Evolutionary conservation across 148 eudicot genomes (phyloP).

Genomic region (Arbutus unedo): DNA sequence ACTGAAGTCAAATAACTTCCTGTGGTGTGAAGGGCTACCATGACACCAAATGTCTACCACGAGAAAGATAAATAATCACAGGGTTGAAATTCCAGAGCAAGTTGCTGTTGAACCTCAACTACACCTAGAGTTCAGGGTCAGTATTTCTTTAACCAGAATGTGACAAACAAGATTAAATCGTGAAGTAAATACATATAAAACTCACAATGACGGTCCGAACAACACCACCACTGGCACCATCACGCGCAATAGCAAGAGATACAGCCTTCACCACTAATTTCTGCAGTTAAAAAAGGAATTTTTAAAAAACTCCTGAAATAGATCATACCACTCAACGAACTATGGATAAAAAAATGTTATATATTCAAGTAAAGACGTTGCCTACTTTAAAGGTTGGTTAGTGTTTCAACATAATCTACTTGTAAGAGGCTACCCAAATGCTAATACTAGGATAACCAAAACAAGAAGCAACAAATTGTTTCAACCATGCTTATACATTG

Average conservation of each 20-base stretch:
- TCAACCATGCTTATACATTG: neutral
- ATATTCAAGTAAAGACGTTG: neutral
- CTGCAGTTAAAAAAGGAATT: conserved; percentile 33
- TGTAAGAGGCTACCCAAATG: neutral
- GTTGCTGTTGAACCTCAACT: neutral
- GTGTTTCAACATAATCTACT: neutral
- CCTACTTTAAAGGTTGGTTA: neutral
- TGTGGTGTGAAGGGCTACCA: neutral
- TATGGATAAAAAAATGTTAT: neutral
- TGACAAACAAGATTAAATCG: neutral
- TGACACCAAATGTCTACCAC: neutral
- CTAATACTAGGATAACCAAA: neutral
- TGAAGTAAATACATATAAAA: neutral
- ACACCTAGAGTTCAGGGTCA: neutral
- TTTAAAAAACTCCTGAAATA: neutral
- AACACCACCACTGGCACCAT: conserved; percentile 98
- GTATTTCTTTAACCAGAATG: neutral
- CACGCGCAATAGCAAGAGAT: conserved; percentile 97
- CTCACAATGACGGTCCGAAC: conserved; percentile 90
- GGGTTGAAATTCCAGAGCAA: neutral
- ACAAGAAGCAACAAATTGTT: neutral
- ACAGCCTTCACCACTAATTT: conserved; percentile 86
- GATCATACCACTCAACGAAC: neutral
- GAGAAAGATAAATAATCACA: neutral
- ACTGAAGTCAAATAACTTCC: neutral